Evolutionary conservation across 192 early-diverging fungal genomes (phyloP).

Genomic region (Helicostylum pulchrum): DNA sequence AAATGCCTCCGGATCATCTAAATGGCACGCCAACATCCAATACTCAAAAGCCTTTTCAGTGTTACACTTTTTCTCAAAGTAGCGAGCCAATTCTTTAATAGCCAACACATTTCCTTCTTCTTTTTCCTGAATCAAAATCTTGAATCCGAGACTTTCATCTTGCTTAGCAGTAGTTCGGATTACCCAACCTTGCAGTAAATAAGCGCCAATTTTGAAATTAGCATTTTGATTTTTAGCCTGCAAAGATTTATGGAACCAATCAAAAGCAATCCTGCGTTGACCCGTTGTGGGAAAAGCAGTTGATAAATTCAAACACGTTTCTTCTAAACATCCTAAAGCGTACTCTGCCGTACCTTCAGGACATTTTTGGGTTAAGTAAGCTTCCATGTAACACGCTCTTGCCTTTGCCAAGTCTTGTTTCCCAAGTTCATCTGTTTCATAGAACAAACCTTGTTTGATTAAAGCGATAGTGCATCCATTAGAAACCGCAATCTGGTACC

Average conservation of each 20-base stretch:
- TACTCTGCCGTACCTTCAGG: constrained; percentile 1
- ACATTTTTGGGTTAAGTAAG: not conserved
- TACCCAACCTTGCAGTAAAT: not conserved
- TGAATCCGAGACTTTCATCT: not conserved
- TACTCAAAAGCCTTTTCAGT: not conserved
- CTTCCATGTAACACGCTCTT: not conserved
- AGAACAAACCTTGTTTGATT: constrained; percentile 2
- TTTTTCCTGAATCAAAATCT: not conserved
- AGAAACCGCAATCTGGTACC: not conserved
- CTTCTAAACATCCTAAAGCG: constrained; percentile 6
- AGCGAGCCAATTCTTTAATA: not conserved
- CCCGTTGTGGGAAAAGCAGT: not conserved
- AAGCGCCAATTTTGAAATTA: not conserved
- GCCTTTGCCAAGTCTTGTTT: not conserved
- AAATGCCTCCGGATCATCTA: not conserved
- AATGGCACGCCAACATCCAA: not conserved
- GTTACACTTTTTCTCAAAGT: not conserved
- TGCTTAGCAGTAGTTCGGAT: not conserved
- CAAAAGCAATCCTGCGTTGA: not conserved
- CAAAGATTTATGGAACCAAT: not conserved
- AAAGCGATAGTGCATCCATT: not conserved
- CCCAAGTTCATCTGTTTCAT: not conserved
- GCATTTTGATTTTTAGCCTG: not conserved
- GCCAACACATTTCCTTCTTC: not conserved
- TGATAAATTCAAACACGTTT: not conserved